Evolutionary conservation across 2,329 filamentous ascomycete species (phyloP).

Genomic region (Verticillium alfalfae): DNA sequence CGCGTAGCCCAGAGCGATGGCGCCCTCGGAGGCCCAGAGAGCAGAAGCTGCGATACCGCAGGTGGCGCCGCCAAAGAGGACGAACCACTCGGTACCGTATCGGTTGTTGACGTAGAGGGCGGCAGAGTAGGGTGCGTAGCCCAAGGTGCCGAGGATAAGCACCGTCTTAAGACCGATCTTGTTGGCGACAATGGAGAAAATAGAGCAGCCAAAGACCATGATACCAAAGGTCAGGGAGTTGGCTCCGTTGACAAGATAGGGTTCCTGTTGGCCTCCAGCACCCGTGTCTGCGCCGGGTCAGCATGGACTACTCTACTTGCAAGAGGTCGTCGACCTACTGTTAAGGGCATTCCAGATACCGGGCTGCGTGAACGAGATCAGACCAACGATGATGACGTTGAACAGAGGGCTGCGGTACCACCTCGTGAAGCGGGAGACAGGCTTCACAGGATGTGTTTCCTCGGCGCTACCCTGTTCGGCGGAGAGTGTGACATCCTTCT

Average conservation of each 20-base stretch:
- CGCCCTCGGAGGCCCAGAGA: constrained; percentile 25
- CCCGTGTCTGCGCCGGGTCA: constrained; percentile 29
- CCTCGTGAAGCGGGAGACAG: constrained; percentile 20
- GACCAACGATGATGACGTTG: constrained; percentile 37
- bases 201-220: constrained; percentile 37
- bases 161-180: constrained; percentile 26
- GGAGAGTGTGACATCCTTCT: not conserved
- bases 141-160: constrained; percentile 34
- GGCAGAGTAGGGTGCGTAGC: constrained; percentile 36
- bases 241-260: constrained; percentile 62
- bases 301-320: not conserved
- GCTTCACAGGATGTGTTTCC: constrained; percentile 10
- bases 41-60: constrained; percentile 32
- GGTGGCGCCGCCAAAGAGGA: constrained; percentile 32
- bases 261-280: constrained; percentile 60
- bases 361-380: constrained; percentile 37
- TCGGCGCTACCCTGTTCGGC: not conserved
- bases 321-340: constrained; percentile 13
- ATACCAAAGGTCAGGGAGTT: constrained; percentile 64
- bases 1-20: constrained; percentile 22
- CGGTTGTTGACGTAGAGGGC: constrained; percentile 37
- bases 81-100: constrained; percentile 35
- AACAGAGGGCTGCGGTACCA: constrained; percentile 39
- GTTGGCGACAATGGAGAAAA: constrained; percentile 33
- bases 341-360: constrained; percentile 43